Conservation (phyloP, 1,284 basidiomycete species). For the Malassezia pachydermatis region DNA sequence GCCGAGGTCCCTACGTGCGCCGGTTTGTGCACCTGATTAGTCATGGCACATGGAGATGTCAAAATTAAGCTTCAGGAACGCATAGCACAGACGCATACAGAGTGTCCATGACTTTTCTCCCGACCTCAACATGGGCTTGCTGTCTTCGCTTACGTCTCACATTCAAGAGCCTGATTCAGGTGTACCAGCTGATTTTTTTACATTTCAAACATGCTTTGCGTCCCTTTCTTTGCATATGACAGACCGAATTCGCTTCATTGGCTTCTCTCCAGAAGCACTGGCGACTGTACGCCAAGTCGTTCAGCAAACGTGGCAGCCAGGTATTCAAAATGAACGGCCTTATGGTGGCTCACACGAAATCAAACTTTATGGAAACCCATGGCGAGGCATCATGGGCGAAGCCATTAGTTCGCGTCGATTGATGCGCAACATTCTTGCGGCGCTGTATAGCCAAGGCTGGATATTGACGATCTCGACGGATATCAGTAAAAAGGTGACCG, state of each 20-base stretch:
- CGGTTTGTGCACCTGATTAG: too few relatives aligned
- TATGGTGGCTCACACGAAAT: slow-evolving; percentile 6
- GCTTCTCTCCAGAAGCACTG: not conserved
- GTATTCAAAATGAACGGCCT: not conserved
- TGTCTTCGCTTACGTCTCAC: too few relatives aligned
- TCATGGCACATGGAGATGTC: too few relatives aligned
- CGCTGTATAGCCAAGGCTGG: slow-evolving; percentile 3
- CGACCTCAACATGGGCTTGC: too few relatives aligned
- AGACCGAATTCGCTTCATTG: not conserved
- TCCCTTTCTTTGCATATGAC: not conserved
- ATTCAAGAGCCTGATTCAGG: too few relatives aligned
- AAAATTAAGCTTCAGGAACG: too few relatives aligned
- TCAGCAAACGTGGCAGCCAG: not conserved
- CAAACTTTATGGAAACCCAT: not conserved
- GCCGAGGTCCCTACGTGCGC: too few relatives aligned
- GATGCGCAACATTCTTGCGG: slow-evolving; percentile 2
- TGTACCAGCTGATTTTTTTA: too few relatives aligned
- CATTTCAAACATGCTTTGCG: not conserved
- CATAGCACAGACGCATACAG: too few relatives aligned
- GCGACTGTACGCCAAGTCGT: not conserved
- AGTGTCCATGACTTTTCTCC: too few relatives aligned
- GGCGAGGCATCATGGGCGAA: not conserved
- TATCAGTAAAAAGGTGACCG: slow-evolving; percentile 1
- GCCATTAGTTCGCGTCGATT: not conserved
- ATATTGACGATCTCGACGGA: slow-evolving; percentile 3